Percentiles rank a stretch among this genome's conserved stretches.
phyloP scores from a whole-genome alignment of 441 rosid species.

The Adansonia grandidieri region DNA sequence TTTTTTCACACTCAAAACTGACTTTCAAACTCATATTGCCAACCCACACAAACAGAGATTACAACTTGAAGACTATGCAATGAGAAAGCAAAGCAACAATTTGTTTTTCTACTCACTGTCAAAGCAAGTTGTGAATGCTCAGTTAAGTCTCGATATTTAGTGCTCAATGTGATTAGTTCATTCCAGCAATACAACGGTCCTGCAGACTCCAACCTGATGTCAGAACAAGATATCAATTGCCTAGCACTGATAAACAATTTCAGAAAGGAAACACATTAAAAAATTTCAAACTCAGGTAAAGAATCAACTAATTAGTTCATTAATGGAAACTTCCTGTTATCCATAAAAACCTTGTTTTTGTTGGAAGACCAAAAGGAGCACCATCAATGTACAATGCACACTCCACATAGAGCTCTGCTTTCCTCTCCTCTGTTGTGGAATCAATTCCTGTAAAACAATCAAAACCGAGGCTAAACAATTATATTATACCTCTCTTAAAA shows the following conservation, averaged over 20 bases:
- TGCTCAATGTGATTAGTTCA: slow-evolving; percentile 78
- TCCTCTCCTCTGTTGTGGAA: slow-evolving; percentile 55
- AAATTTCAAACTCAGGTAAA: slow-evolving; percentile 6
- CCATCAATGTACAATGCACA: slow-evolving; percentile 92
- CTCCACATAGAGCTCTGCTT: slow-evolving; percentile 78
- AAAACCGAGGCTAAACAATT: background rate
- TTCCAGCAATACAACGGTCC: slow-evolving; percentile 89
- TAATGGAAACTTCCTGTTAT: background rate
- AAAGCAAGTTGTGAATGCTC: slow-evolving; percentile 84
- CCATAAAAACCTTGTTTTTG: slow-evolving; percentile 66
- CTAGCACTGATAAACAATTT: background rate
- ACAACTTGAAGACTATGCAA: slow-evolving; percentile 23
- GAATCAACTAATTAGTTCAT: background rate
- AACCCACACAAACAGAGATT: background rate
- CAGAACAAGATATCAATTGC: slow-evolving; percentile 21
- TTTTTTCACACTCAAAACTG: background rate
- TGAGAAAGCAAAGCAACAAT: slow-evolving; percentile 2
- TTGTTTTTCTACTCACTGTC: slow-evolving; percentile 53
- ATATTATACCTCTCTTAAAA: background rate
- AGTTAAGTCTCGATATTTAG: slow-evolving; percentile 91
- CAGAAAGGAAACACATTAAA: background rate
- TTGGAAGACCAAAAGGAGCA: slow-evolving; percentile 90
- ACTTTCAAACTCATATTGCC: background rate
- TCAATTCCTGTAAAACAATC: slow-evolving; percentile 45
- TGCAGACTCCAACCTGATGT: slow-evolving; percentile 73